These are phyloP conservation scores for Lactifluus volemus DNA, from an alignment of 768 basidiomycete species.

Conservation along the genomic window DNA sequence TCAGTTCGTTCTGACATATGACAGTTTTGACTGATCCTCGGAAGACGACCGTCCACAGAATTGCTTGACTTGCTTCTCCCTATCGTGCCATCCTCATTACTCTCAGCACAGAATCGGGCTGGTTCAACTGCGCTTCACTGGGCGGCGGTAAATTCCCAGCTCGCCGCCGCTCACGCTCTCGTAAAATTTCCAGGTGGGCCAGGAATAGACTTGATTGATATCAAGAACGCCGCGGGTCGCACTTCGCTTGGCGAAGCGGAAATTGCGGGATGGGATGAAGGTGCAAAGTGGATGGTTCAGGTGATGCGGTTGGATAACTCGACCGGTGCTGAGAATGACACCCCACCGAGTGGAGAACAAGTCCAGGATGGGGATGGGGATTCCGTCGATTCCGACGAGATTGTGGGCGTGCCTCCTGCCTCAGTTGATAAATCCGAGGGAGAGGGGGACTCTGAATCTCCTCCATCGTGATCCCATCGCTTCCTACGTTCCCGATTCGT, in stretches of 20 bases:
- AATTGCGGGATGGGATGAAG: slow-evolving; percentile 72
- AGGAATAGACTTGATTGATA: slow-evolving; percentile 62
- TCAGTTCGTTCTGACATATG: slow-evolving; percentile 29
- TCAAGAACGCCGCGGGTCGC: slow-evolving; percentile 62
- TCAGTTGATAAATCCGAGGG: background rate
- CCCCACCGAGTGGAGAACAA: background rate
- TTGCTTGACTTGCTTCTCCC: slow-evolving; percentile 68
- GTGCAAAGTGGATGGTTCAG: slow-evolving; percentile 72
- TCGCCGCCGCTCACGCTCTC: slow-evolving; percentile 49
- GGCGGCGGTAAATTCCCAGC: slow-evolving; percentile 81
- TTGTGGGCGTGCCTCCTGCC: slow-evolving; percentile 47
- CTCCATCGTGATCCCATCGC: background rate
- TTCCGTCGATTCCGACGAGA: slow-evolving; percentile 64
- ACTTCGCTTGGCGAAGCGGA: slow-evolving; percentile 81
- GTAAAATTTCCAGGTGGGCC: slow-evolving; percentile 49
- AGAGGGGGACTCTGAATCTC: background rate
- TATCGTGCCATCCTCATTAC: slow-evolving; percentile 40
- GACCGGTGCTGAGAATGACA: slow-evolving; percentile 29
- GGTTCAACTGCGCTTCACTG: slow-evolving; percentile 86
- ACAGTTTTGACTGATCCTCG: slow-evolving; percentile 31
- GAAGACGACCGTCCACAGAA: slow-evolving; percentile 47
- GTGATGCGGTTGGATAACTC: slow-evolving; percentile 66
- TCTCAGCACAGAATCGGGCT: slow-evolving; percentile 56
- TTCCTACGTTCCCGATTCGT: background rate
- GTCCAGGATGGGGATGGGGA: slow-evolving; percentile 46